These are phyloP conservation scores for Lecanosticta acicola DNA, from an alignment of 2,329 filamentous ascomycete species.

Conservation along the genomic window DNA sequence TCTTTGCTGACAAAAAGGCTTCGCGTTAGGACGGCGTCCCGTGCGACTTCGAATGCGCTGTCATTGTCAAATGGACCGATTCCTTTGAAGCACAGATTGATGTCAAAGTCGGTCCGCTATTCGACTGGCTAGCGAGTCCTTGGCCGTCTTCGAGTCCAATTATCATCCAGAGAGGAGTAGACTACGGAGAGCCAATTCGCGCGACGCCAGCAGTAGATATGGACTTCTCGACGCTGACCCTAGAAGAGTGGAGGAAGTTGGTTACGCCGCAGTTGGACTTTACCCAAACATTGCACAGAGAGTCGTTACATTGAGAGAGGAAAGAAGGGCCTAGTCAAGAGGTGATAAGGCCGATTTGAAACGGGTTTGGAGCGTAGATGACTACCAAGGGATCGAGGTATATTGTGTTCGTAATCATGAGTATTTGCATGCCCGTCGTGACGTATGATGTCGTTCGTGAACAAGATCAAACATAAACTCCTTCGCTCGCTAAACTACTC, in stretches of 20 bases:
- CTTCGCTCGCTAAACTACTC: neutral
- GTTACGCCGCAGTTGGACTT: slow-evolving; percentile 4
- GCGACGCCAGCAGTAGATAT: neutral
- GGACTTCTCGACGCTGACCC: slow-evolving; percentile 4
- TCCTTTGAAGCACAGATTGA: slow-evolving; percentile 8
- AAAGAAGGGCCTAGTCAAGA: too few relatives aligned
- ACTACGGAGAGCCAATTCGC: slow-evolving; percentile 5
- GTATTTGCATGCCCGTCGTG: slow-evolving; percentile 2
- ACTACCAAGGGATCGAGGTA: too few relatives aligned
- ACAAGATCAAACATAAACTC: neutral
- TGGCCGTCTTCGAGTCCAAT: slow-evolving; percentile 9
- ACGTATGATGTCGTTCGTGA: slow-evolving; percentile 3
- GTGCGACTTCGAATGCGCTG: slow-evolving; percentile 11
- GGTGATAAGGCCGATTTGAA: too few relatives aligned
- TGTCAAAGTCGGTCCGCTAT: slow-evolving; percentile 13
- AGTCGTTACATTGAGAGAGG: neutral
- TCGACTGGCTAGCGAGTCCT: slow-evolving; percentile 13
- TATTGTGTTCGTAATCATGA: neutral
- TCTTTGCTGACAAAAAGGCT: neutral
- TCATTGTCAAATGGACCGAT: slow-evolving; percentile 6
- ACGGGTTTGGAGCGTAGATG: too few relatives aligned
- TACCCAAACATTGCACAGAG: neutral
- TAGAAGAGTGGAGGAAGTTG: slow-evolving; percentile 6
- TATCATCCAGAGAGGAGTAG: slow-evolving; percentile 9
- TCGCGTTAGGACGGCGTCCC: slow-evolving; percentile 2